phyloP scores from a whole-genome alignment of 768 basidiomycete genomes.

The Kwoniella shandongensis region DNA sequence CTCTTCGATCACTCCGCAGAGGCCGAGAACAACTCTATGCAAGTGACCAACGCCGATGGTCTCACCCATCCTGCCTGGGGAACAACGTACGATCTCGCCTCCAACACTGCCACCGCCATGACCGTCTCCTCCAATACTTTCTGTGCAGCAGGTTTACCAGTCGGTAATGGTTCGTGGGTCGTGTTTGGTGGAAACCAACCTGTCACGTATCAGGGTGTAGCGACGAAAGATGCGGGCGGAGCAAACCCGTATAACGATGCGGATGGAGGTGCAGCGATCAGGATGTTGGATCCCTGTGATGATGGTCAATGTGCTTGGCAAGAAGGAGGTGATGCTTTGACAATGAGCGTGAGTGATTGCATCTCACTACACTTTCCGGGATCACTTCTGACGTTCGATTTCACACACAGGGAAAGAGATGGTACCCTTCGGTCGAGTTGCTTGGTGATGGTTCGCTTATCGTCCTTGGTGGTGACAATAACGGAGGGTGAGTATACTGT shows the following conservation, averaged over 20 bases:
- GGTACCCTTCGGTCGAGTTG: constrained; percentile 72
- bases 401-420: constrained; percentile 60
- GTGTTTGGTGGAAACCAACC: constrained; percentile 74
- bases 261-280: constrained; percentile 75
- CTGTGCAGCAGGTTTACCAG: constrained; percentile 68
- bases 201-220: constrained; percentile 42
- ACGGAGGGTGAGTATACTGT: constrained; percentile 61
- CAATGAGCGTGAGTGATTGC: constrained; percentile 49
- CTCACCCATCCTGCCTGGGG: constrained; percentile 59
- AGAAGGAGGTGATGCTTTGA: constrained; percentile 44
- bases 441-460: constrained; percentile 71
- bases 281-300: constrained; percentile 76
- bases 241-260: constrained; percentile 67
- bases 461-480: constrained; percentile 62
- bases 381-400: background rate
- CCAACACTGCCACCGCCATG: constrained; percentile 66
- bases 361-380: background rate
- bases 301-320: constrained; percentile 47
- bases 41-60: constrained; percentile 39
- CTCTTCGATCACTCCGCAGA: constrained; percentile 54
- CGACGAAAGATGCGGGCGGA: constrained; percentile 36
- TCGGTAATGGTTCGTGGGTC: constrained; percentile 77
- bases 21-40: constrained; percentile 52
- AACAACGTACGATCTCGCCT: constrained; percentile 60
- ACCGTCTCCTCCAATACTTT: constrained; percentile 75